Evolutionary conservation across 768 basidiomycete genomes (phyloP), one percentile per base, ranked within the genome.

Genomic region (Austroboletus eburneus): DNA sequence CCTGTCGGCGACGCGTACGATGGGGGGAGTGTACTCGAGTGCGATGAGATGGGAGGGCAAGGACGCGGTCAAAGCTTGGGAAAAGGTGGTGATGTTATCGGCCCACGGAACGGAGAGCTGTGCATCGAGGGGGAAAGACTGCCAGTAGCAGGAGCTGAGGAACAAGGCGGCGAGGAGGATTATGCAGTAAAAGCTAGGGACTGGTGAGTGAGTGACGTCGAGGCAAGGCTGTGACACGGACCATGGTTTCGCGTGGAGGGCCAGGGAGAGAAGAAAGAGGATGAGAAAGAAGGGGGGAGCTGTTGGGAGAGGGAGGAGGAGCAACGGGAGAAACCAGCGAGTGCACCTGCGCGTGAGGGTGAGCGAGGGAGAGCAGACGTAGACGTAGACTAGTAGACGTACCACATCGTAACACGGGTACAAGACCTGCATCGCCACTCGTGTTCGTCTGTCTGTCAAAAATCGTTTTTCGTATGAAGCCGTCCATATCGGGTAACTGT

Each of bases 81-180:
- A 75, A 60, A 85, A 87, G 14, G 87, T 88, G 12, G 82, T 84
- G 62, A 87, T 76, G 57, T 83, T 81, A 38, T 77, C 72, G 5
- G 81, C 66, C 85, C 85, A 88, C 9, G 86, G 83, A 16, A 59
- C 63, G 12, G 79, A 75, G 48, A 91, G 79, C 1, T 76, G 71
- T 22, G 76, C 79, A 50, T 82, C 77, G 39, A 81, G 64, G 20
- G 83, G 78, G 46, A 89, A 79, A 24, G 91, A 87, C 51, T 87
- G 86, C 90, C 90, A 91, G 66, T 91, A 91, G 63, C 90, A 92
- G 16, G 90, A 87, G 14, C 90, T 87, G 50, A 89, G 73, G 63
- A 90, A 91, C 40, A 91, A 75, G n/a, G 89, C 85, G 0, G 80
- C 75, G 13, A 92, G 79, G 18, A 92, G 75, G 20, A 89, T 74